Conservation (phyloP, 129 eudicot species). For the Flaveria robusta region DNA sequence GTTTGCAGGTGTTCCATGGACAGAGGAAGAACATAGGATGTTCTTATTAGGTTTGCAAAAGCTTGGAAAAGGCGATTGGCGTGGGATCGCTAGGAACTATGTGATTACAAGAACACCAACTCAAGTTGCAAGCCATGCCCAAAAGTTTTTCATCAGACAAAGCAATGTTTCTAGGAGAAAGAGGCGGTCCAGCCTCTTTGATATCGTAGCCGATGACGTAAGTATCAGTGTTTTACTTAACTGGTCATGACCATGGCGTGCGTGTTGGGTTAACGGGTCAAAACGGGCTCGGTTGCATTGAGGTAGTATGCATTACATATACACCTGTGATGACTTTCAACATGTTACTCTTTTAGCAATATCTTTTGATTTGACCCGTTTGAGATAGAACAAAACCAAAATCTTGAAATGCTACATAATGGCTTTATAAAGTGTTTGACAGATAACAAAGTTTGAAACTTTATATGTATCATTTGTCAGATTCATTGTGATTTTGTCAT, state of each 20-base stretch:
- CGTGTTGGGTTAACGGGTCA: not conserved
- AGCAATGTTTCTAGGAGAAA: conserved; percentile 82
- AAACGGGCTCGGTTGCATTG: not conserved
- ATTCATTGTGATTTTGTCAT: not conserved
- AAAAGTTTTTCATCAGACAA: conserved; percentile 86
- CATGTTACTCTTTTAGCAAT: not conserved
- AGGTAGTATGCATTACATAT: not conserved
- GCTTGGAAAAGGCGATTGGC: conserved; percentile 99
- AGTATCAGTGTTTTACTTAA: conserved; percentile 23
- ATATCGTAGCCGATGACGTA: conserved; percentile 83
- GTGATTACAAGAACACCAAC: conserved; percentile 94
- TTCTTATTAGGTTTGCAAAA: conserved; percentile 87
- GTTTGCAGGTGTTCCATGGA: conserved; percentile 88
- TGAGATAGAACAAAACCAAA: not conserved
- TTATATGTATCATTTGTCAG: not conserved
- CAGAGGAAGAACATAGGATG: conserved; percentile 94
- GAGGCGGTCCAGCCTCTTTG: conserved; percentile 92
- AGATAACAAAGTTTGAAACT: too few species aligned
- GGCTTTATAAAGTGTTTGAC: too few species aligned
- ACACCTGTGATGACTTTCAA: not conserved
- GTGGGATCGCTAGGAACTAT: conserved; percentile 85
- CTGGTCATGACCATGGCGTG: not conserved
- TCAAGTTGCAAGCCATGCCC: conserved; percentile 96
- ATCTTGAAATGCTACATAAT: too few species aligned
- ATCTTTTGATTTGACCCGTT: not conserved